These are phyloP conservation scores for Gloeostereum incarnatum DNA, from an alignment of 768 basidiomycete species.

Conservation along the genomic window DNA sequence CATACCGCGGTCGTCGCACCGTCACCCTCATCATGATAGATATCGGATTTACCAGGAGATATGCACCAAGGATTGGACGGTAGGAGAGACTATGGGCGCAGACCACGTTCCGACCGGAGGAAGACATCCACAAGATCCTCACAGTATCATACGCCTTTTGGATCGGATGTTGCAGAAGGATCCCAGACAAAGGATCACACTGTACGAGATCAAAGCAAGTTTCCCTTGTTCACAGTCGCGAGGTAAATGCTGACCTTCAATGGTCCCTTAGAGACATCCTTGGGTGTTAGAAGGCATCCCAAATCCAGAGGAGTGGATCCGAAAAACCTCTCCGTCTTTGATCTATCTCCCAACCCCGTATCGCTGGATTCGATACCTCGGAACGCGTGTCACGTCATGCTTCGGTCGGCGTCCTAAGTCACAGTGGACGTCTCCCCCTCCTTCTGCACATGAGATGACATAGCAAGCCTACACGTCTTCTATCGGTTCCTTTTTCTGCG, in stretches of 20 bases:
- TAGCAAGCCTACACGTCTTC: no score
- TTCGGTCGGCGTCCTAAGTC: no score
- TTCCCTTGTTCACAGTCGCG: neutral
- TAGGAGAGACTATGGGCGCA: slow-evolving; percentile 26
- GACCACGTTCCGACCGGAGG: slow-evolving; percentile 26
- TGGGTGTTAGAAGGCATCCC: slow-evolving; percentile 27
- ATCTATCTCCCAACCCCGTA: neutral
- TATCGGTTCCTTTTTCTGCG: no score
- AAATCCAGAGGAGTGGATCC: slow-evolving; percentile 27
- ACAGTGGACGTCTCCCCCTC: no score
- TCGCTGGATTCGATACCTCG: neutral
- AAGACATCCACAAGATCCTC: slow-evolving; percentile 18
- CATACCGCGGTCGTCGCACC: slow-evolving; percentile 21
- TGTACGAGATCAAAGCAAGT: slow-evolving; percentile 24
- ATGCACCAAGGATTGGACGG: slow-evolving; percentile 29
- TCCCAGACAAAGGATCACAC: slow-evolving; percentile 20
- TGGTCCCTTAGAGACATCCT: slow-evolving; percentile 19
- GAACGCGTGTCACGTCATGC: no score
- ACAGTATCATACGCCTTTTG: slow-evolving; percentile 23
- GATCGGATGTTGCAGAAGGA: slow-evolving; percentile 32
- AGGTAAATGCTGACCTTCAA: slow-evolving; percentile 2
- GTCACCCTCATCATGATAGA: slow-evolving; percentile 24
- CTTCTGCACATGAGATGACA: no score
- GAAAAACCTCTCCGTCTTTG: slow-evolving; percentile 18
- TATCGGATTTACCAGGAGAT: slow-evolving; percentile 31